phyloP scores from a whole-genome alignment of 176 grass and related monocot species.

The Ananas comosus region DNA sequence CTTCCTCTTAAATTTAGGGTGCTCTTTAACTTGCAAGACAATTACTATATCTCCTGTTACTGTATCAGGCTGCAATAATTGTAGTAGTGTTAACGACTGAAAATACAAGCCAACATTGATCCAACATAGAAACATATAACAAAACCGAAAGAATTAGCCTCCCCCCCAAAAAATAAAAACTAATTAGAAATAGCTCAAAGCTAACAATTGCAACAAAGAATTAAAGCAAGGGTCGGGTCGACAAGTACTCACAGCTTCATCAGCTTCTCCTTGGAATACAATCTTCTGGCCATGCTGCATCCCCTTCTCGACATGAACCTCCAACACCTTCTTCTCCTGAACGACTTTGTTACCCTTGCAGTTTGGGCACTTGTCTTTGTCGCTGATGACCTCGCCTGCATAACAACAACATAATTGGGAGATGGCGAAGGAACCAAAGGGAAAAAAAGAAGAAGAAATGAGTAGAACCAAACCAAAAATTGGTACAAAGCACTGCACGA shows the following conservation, averaged over 20 bases:
- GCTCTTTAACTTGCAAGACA: conserved; percentile 89
- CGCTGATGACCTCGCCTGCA: conserved; percentile 84
- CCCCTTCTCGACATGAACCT: conserved; percentile 95
- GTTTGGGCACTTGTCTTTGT: conserved; percentile 72
- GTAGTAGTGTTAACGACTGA: neutral
- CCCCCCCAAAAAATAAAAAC: neutral
- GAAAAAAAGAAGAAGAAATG: neutral
- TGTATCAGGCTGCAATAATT: conserved; percentile 62
- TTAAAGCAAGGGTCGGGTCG: neutral
- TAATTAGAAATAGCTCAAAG: neutral
- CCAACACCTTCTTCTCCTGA: conserved; percentile 83
- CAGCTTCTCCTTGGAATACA: conserved; percentile 91
- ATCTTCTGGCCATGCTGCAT: conserved; percentile 95
- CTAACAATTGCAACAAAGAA: neutral
- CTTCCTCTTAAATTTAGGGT: conserved; percentile 88
- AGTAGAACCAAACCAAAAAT: neutral
- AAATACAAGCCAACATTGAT: neutral
- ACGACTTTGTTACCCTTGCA: conserved; percentile 66
- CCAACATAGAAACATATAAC: neutral
- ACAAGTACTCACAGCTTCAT: conserved; percentile 73
- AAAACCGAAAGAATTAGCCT: neutral
- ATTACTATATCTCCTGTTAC: conserved; percentile 87
- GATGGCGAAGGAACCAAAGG: neutral
- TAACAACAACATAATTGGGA: neutral
- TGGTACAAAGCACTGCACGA: neutral